Evolutionary conservation across 2,329 filamentous ascomycete species (phyloP).

Genomic region (Phyllosticta citrichinensis): DNA sequence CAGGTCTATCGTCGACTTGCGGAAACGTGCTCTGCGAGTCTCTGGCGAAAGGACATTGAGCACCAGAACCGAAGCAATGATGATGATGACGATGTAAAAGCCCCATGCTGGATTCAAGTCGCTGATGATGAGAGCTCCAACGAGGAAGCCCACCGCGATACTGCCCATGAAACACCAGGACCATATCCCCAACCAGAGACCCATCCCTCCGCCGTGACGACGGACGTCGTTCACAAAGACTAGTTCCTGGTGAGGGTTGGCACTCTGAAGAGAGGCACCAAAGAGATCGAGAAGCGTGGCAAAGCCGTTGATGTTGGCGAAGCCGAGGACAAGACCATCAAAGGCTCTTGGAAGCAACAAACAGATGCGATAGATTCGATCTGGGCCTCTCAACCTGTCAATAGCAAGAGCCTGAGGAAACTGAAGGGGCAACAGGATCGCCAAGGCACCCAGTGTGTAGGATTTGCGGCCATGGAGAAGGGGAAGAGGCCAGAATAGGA

Average conservation of each 20-base stretch:
- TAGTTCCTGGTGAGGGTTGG: slow-evolving; percentile 61
- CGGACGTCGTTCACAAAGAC: slow-evolving; percentile 59
- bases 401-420: slow-evolving; percentile 62
- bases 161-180: slow-evolving; percentile 67
- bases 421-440: slow-evolving; percentile 60
- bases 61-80: slow-evolving; percentile 54
- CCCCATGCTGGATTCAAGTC: slow-evolving; percentile 58
- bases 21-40: slow-evolving; percentile 57
- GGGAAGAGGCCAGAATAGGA: slow-evolving; percentile 64
- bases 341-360: slow-evolving; percentile 54
- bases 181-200: slow-evolving; percentile 69
- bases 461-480: slow-evolving; percentile 68
- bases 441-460: slow-evolving; percentile 60
- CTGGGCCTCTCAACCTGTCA: slow-evolving; percentile 40
- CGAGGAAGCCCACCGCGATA: slow-evolving; percentile 59
- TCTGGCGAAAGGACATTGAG: slow-evolving; percentile 65
- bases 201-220: slow-evolving; percentile 67
- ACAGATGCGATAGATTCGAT: slow-evolving; percentile 42
- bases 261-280: slow-evolving; percentile 63
- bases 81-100: slow-evolving; percentile 62
- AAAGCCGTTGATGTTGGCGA: slow-evolving; percentile 69
- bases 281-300: slow-evolving; percentile 64
- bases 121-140: slow-evolving; percentile 62
- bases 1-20: slow-evolving; percentile 50
- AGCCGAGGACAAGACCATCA: slow-evolving; percentile 60